A percentile compares a stretch with the other conserved stretches of the same genome.
Conservation (phyloP, 139 green algal species). For the Haematococcus lacustris region DNA sequence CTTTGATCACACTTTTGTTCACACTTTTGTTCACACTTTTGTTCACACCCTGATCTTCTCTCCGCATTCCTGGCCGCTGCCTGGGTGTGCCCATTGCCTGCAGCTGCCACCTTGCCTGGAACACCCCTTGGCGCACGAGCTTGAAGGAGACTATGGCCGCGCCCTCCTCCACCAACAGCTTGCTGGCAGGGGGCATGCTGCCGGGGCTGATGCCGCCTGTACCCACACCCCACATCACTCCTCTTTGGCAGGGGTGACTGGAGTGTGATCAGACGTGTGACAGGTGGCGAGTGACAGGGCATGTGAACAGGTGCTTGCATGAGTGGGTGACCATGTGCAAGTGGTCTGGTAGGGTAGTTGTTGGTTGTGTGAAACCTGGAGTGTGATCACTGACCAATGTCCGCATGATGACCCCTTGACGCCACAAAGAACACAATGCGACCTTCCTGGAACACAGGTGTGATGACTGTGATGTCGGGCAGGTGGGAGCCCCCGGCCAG, state of each 20-base stretch:
- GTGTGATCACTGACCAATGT: slow-evolving; percentile 47
- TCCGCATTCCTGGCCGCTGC: background rate
- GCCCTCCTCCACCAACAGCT: slow-evolving; percentile 82
- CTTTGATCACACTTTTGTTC: too few relatives aligned
- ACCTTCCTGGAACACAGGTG: slow-evolving; percentile 71
- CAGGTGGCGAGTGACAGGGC: background rate
- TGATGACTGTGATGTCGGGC: slow-evolving; percentile 98
- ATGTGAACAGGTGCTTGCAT: background rate
- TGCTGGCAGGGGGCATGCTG: slow-evolving; percentile 87
- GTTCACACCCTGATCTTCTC: background rate
- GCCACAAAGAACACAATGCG: slow-evolving; percentile 93
- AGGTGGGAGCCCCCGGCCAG: slow-evolving; percentile 89
- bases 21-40: too few relatives aligned
- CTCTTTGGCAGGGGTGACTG: too few relatives aligned
- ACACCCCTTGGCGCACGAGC: slow-evolving; percentile 64
- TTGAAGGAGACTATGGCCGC: slow-evolving; percentile 92
- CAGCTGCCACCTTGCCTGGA: slow-evolving; percentile 48
- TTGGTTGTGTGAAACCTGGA: too few relatives aligned
- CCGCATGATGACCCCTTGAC: slow-evolving; percentile 59
- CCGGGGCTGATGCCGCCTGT: slow-evolving; percentile 90
- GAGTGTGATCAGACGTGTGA: background rate
- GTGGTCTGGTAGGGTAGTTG: background rate
- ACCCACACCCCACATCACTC: too few relatives aligned
- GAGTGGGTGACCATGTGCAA: background rate
- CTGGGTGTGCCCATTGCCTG: background rate